phyloP scores from a whole-genome alignment of 1,139 yeast species.

The Yamadazyma epiphylla region DNA sequence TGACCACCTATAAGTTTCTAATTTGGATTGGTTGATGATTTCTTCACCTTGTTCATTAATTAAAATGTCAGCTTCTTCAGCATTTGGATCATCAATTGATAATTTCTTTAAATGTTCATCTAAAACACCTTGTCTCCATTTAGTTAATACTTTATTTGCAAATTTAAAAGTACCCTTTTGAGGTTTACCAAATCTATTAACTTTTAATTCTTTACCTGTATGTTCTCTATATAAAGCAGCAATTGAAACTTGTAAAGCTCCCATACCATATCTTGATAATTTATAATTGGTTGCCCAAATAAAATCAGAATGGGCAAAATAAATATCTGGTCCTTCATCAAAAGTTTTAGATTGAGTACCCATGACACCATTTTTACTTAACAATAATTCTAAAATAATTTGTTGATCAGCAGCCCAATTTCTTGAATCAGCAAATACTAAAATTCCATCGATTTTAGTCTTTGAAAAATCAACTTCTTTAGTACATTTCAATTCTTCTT shows the following conservation, averaged over 20 bases:
- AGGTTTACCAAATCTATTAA: conserved; percentile 80
- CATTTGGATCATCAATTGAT: conserved; percentile 42
- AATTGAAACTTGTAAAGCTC: conserved; percentile 80
- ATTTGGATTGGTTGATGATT: conserved; percentile 41
- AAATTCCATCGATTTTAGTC: conserved; percentile 61
- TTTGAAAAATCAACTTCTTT: conserved; percentile 64
- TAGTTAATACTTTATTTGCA: conserved; percentile 69
- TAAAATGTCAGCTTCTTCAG: conserved; percentile 44
- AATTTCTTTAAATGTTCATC: conserved; percentile 66
- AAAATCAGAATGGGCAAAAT: conserved; percentile 84
- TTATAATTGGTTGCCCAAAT: conserved; percentile 87
- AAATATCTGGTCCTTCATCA: conserved; percentile 76
- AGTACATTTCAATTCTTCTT: conserved; percentile 58
- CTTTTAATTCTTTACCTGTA: conserved; percentile 73
- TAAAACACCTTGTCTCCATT: conserved; percentile 75
- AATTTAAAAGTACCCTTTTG: conserved; percentile 79
- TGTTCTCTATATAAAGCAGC: conserved; percentile 80
- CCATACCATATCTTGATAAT: conserved; percentile 82
- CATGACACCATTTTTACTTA: conserved; percentile 76
- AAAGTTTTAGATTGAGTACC: conserved; percentile 68
- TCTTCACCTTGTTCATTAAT: conserved; percentile 48
- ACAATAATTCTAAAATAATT: conserved; percentile 70
- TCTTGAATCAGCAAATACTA: conserved; percentile 79
- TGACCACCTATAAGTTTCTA: conserved; percentile 31
- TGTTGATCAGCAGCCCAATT: conserved; percentile 93